Evolutionary conservation across 345 rosid species (phyloP).

Genomic region (Eucalyptus regnans): DNA sequence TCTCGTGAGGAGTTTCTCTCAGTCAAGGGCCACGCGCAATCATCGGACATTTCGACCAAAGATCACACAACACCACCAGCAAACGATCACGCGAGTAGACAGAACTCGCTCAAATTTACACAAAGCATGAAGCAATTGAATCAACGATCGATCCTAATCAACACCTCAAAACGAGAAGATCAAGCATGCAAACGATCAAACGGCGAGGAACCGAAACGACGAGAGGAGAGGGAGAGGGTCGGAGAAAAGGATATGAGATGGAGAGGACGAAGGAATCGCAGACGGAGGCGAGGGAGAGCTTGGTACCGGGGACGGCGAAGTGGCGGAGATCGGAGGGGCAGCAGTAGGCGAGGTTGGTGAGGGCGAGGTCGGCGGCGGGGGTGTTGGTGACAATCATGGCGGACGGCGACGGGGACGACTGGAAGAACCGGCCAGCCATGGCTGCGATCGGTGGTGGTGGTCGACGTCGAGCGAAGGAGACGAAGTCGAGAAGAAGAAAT

Average conservation of each 20-base stretch:
- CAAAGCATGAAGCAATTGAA: too few species aligned
- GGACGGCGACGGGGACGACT: constrained; percentile 12
- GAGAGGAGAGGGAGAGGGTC: neutral
- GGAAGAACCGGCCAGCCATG: constrained; percentile 49
- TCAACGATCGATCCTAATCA: too few species aligned
- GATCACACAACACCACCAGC: neutral
- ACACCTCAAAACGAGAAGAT: neutral
- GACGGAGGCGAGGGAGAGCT: constrained; percentile 54
- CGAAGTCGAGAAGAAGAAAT: accelerated
- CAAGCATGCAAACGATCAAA: neutral
- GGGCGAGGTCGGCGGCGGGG: constrained; percentile 69
- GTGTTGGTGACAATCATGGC: constrained; percentile 70
- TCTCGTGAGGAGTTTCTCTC: constrained; percentile 54
- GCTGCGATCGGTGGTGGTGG: neutral
- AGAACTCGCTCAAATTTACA: too few species aligned
- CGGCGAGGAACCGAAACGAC: neutral
- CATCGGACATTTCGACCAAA: neutral
- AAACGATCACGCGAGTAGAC: neutral
- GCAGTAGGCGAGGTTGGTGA: constrained; percentile 84
- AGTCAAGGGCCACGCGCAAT: constrained; percentile 31
- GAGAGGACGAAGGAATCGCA: constrained; percentile 60
- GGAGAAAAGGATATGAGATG: constrained; percentile 61
- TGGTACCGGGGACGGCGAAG: constrained; percentile 73
- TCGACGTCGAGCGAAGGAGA: neutral
- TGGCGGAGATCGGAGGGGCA: constrained; percentile 71